Evolutionary conservation across 371 early-diverging fungal species (phyloP), one percentile per base, ranked within the genome.

Genomic region (Smittium culicis): DNA sequence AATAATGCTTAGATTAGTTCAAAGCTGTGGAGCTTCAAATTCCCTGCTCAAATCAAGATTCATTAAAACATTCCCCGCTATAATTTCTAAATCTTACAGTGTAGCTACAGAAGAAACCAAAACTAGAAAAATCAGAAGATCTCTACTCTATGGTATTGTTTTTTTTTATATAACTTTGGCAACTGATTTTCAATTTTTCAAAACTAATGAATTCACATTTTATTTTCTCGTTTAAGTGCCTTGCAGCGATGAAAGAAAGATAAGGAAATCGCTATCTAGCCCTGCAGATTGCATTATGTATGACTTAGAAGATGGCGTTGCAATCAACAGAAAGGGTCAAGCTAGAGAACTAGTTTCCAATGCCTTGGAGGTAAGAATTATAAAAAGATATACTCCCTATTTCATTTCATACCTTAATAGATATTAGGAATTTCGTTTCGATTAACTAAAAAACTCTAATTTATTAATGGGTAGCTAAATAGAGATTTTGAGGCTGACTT

Each of bases 221-320:
- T 29, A 45, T 24, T 54, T 20, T 32, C 66, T 67, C 34, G 60
- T 64, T 60, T 65, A 62, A 85, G 89, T 91, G 1, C 90, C 92
- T 29, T 91, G 92, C 65, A 91, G 92, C 71, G 93, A 93, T 61
- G 90, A 89, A 66, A 86, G 91, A 70, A 94, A 94, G 72, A 80
- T 94, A 55, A 81, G 83, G 67, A 88, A 86, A 55, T 89, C 92
- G 0, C 77, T 86, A 11, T 77, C 79, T 1, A 72, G 85, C 24
- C 73, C 70, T 1, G 88, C 85, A 11, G 95, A 94, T 74, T 87
- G 88, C 72, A 77, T 92, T 24, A 89, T 92, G 27, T 91, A 89
- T 70, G 95, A 95, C 70, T 80, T 95, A 17, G 95, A 95, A 70
- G 95, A 95, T 74, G 87, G 91, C 32, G 95, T 95, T 0, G 79